Base-by-base conservation (phyloP, 306 rosid genomes). In the Cucurbita argyrosperma region DNA sequence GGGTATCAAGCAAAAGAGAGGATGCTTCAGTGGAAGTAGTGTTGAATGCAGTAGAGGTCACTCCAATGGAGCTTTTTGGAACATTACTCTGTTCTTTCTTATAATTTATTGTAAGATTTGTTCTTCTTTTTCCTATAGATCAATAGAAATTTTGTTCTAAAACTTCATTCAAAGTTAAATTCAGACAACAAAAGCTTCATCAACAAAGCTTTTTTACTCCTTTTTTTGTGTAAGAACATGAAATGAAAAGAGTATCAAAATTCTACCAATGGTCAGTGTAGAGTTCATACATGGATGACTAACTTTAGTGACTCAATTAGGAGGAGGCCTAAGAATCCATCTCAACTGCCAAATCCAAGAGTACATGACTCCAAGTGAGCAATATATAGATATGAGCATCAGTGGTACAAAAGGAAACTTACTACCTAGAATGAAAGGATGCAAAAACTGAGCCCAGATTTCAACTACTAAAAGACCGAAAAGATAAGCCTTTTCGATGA, bases 271-370 rank as follows among this genome's bases (percentile, higher is more conserved):
- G 39, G 9, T 66, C 55, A 23, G 37, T 10, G 50, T 67, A 66
- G 53, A 4, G n/a, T 66, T 10, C 45, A 19, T 42, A 45, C 18
- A 67, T 67, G 39, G 46, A n/a, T 4, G 9, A 45, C 53, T 12
- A 67, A 65, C 52, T 43, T 18, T 2, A 65, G 45, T 65, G 37
- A 43, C 5, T 45, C 72, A 66, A 45, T 66, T 16, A 30, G 71
- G 69, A 30, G 71, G 69, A 46, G 84, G 79, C 74, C 72, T 80
- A 80, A 85, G 79, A 49, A 94, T 85, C 57, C 70, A 77, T 78
- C 71, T 74, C 64, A 93, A 81, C 87, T 94, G 97, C 95, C 96
- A 89, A 77, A 88, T 82, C 96, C 96, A 94, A 55, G 94, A 86
- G 85, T 90, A 94, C 83, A 84, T 65, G 64, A 89, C 79, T 76